phyloP scores from a whole-genome alignment of 345 rosid species.

The Cardiospermum halicacabum region DNA sequence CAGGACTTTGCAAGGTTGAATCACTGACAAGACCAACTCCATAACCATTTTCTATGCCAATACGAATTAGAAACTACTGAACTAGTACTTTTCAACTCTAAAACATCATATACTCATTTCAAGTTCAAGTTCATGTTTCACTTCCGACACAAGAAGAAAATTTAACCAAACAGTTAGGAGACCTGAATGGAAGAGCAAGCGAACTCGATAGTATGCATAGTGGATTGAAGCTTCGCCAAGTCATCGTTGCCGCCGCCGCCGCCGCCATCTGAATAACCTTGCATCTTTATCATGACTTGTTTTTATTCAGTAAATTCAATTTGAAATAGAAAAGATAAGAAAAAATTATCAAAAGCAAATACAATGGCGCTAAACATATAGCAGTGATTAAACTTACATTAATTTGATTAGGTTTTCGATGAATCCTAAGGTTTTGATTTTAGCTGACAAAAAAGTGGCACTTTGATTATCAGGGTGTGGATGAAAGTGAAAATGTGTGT shows the following conservation, averaged over 20 bases:
- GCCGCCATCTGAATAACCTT: constrained; percentile 42
- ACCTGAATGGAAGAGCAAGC: constrained; percentile 97
- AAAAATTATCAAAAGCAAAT: not conserved
- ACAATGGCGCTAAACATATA: not conserved
- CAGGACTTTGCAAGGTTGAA: not conserved
- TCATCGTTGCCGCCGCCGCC: constrained; percentile 38
- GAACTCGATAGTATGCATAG: constrained; percentile 90
- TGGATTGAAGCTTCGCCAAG: constrained; percentile 67
- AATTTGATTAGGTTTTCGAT: not conserved
- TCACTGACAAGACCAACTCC: not conserved
- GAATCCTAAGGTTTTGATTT: not conserved
- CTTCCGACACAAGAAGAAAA: not conserved
- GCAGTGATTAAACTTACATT: not conserved
- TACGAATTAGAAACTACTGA: not conserved
- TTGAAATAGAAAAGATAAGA: not conserved
- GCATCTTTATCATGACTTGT: constrained; percentile 27
- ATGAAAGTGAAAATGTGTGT: not conserved
- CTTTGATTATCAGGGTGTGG: not conserved
- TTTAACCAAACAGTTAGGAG: constrained; percentile 12
- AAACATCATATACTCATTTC: not conserved
- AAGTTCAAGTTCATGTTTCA: not conserved
- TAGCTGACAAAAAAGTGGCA: not conserved
- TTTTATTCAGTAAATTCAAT: constrained; percentile 4
- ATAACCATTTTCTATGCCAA: not conserved
- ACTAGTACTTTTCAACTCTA: not conserved